These are phyloP conservation scores for Trametes meyenii DNA, from an alignment of 768 basidiomycete species.

Conservation along the genomic window DNA sequence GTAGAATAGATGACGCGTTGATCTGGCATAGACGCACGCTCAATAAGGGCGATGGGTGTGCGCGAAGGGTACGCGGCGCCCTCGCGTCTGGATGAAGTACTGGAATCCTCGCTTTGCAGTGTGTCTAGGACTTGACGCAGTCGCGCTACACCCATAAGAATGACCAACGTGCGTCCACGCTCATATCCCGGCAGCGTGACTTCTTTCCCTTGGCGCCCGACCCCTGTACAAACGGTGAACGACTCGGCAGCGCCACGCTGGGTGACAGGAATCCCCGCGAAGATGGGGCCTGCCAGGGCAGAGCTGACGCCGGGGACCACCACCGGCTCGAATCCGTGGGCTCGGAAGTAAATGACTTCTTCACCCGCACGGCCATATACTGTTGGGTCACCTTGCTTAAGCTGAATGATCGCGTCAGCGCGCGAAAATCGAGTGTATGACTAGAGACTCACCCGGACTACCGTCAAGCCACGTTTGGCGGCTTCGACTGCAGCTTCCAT, in stretches of 20 bases:
- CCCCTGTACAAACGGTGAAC: conserved; percentile 91
- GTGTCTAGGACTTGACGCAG: conserved; percentile 70
- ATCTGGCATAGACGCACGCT: conserved; percentile 93
- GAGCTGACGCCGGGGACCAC: conserved; percentile 91
- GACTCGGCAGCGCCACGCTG: conserved; percentile 93
- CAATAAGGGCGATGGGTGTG: conserved; percentile 89
- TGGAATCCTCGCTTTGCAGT: conserved; percentile 39
- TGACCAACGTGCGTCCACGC: conserved; percentile 74
- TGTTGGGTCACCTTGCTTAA: conserved; percentile 97
- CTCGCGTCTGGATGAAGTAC: conserved; percentile 35
- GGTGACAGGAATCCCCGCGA: conserved; percentile 91
- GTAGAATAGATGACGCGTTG: conserved; percentile 86
- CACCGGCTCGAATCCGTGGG: conserved; percentile 79
- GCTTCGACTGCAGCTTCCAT: conserved; percentile 90
- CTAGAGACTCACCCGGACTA: conserved; percentile 70
- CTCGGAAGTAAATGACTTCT: conserved; percentile 90
- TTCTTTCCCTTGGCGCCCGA: conserved; percentile 81
- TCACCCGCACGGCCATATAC: conserved; percentile 95
- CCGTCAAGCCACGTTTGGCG: conserved; percentile 76
- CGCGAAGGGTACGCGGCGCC: conserved; percentile 70
- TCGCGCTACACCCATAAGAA: conserved; percentile 96
- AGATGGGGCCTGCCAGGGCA: conserved; percentile 85
- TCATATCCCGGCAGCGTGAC: conserved; percentile 90
- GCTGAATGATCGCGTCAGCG: conserved; percentile 41
- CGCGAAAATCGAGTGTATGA: neutral